A percentile compares a stretch with the other conserved stretches of the same genome.
phyloP scores from a whole-genome alignment of 768 basidiomycete species.

The Porphyrellus cyaneotinctus region DNA sequence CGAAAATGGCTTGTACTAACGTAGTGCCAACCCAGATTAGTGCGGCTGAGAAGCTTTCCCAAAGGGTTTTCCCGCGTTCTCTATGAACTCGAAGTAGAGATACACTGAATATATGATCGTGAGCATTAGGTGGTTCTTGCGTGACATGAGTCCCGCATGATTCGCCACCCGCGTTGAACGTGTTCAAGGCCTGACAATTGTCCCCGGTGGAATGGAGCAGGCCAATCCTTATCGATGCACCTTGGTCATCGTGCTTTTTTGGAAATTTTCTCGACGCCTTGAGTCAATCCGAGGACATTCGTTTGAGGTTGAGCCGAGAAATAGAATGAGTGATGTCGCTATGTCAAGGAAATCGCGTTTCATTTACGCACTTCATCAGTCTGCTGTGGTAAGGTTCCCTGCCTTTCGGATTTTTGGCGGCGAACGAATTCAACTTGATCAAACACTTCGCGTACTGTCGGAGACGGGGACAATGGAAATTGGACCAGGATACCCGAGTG shows the following conservation, averaged over 20 bases:
- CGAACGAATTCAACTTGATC: too few relatives aligned
- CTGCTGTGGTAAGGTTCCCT: slow-evolving; percentile 7
- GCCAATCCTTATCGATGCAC: slow-evolving; percentile 31
- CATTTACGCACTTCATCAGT: slow-evolving; percentile 6
- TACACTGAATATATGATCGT: slow-evolving; percentile 20
- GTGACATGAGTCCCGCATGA: slow-evolving; percentile 15
- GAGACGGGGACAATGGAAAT: background rate
- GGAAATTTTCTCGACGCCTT: background rate
- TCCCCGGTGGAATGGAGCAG: slow-evolving; percentile 6
- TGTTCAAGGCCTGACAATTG: slow-evolving; percentile 10
- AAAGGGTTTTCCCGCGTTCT: slow-evolving; percentile 6
- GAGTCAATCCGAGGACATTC: slow-evolving; percentile 20
- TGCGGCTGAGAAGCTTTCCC: slow-evolving; percentile 23
- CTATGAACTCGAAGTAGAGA: slow-evolving; percentile 7
- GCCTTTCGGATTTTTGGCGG: too few relatives aligned
- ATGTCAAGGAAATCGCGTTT: slow-evolving; percentile 16
- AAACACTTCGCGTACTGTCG: slow-evolving; percentile 18
- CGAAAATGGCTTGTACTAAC: slow-evolving; percentile 21
- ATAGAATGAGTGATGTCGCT: slow-evolving; percentile 19
- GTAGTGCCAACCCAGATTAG: slow-evolving; percentile 22
- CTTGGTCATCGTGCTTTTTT: slow-evolving; percentile 15
- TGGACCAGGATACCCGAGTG: background rate
- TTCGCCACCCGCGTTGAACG: slow-evolving; percentile 9
- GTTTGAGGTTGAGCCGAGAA: slow-evolving; percentile 2
- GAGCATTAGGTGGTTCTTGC: slow-evolving; percentile 16